Evolutionary conservation across 352 stramenopile species (phyloP).

Genomic region (Phytophthora pini): DNA sequence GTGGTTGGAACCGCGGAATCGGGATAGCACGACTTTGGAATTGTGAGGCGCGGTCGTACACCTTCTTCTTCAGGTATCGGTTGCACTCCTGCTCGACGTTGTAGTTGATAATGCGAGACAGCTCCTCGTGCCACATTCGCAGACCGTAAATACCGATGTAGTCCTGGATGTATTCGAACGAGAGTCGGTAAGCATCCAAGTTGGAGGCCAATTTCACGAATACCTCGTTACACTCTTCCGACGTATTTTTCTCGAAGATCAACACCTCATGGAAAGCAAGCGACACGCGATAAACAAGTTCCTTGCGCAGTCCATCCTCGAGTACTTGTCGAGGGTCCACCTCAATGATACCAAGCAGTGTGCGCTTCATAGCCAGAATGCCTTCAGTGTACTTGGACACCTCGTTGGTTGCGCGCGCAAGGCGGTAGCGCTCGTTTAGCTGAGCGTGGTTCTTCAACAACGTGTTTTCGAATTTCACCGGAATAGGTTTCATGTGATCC

Average conservation of each 20-base stretch:
- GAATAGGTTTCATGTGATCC: slow-evolving; percentile 91
- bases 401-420: slow-evolving; percentile 94
- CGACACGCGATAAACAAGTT: slow-evolving; percentile 92
- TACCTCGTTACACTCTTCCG: slow-evolving; percentile 84
- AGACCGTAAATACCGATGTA: slow-evolving; percentile 96
- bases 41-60: slow-evolving; percentile 90
- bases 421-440: slow-evolving; percentile 92
- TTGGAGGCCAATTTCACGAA: slow-evolving; percentile 86
- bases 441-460: slow-evolving; percentile 93
- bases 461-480: slow-evolving; percentile 93
- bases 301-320: slow-evolving; percentile 94
- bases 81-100: slow-evolving; percentile 97
- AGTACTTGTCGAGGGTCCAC: slow-evolving; percentile 94
- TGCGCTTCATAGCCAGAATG: slow-evolving; percentile 96
- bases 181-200: slow-evolving; percentile 91
- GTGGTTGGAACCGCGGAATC: slow-evolving; percentile 92
- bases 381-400: slow-evolving; percentile 96
- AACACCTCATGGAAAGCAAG: slow-evolving; percentile 88
- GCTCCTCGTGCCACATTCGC: slow-evolving; percentile 96
- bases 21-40: slow-evolving; percentile 93
- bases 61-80: slow-evolving; percentile 95
- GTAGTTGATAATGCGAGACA: slow-evolving; percentile 95
- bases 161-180: slow-evolving; percentile 96
- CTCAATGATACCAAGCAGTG: slow-evolving; percentile 94
- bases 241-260: slow-evolving; percentile 87